Conservation (phyloP, 176 grass and related monocot genomes). For the Thinopyrum elongatum region DNA sequence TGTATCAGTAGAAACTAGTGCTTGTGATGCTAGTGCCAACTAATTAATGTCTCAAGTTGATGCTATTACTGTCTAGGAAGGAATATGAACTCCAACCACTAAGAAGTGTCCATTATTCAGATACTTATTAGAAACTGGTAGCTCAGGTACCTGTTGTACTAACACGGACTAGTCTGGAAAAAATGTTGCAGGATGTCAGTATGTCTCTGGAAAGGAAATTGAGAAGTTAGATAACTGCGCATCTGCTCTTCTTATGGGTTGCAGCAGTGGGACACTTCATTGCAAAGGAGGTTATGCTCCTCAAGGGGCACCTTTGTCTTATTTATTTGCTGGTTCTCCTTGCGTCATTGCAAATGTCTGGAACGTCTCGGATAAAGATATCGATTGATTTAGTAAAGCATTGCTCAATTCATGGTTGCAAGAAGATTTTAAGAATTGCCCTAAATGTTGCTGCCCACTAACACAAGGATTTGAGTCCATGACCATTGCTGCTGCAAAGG, state of each 20-base stretch:
- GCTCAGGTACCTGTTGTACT: constrained; percentile 6
- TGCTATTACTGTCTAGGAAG: neutral
- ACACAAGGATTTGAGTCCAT: constrained; percentile 40
- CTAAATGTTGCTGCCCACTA: constrained; percentile 26
- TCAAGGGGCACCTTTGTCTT: constrained; percentile 66
- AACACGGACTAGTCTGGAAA: neutral
- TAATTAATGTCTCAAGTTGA: neutral
- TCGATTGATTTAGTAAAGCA: constrained; percentile 72
- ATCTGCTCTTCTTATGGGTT: constrained; percentile 92
- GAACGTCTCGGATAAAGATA: constrained; percentile 79
- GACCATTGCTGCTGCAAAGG: constrained; percentile 31
- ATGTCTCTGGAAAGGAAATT: constrained; percentile 72
- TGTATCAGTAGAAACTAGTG: neutral
- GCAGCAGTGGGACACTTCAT: constrained; percentile 69
- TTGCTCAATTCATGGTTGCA: constrained; percentile 78
- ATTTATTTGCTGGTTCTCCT: constrained; percentile 82
- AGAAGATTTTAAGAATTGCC: constrained; percentile 35
- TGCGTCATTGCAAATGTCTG: constrained; percentile 73
- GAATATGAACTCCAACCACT: neutral
- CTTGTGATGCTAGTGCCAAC: neutral
- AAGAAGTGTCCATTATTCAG: neutral
- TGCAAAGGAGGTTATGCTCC: constrained; percentile 69
- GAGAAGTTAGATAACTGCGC: constrained; percentile 66
- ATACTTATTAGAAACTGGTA: neutral
- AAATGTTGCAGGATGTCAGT: constrained; percentile 65